Percentiles rank a stretch among this genome's conserved stretches.
Conservation (phyloP, 2,329 filamentous ascomycete genomes). For the Neonectria coccinea region DNA sequence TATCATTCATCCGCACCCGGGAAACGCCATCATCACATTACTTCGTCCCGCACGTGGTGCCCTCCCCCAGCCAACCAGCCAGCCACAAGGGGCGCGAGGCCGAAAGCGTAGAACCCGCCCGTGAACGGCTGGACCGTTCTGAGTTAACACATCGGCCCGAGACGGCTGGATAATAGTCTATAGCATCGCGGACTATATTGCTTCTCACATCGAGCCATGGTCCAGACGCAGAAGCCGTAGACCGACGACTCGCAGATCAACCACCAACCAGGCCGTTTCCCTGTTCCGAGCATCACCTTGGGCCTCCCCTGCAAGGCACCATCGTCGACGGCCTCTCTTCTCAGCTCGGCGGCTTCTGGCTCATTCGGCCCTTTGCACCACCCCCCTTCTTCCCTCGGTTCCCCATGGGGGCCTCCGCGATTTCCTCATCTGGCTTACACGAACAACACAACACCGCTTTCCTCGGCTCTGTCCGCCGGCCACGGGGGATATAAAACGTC, state of each 20-base stretch:
- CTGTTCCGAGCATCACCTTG: not conserved
- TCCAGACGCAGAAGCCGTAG: not conserved
- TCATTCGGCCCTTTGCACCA: slow-evolving; percentile 46
- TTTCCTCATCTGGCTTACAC: slow-evolving; percentile 37
- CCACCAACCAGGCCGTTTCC: not conserved
- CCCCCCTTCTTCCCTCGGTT: slow-evolving; percentile 30
- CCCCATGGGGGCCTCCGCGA: slow-evolving; percentile 32
- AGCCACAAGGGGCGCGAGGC: not conserved
- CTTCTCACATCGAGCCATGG: not conserved
- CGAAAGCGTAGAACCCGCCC: not conserved
- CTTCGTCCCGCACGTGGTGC: not conserved
- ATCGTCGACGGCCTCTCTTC: slow-evolving; percentile 9
- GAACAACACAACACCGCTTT: slow-evolving; percentile 15
- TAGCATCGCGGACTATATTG: not conserved
- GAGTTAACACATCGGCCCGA: slow-evolving; percentile 1
- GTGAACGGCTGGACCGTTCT: not conserved
- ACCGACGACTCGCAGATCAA: not conserved
- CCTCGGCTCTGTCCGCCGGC: slow-evolving; percentile 8
- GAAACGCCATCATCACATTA: slow-evolving; percentile 4
- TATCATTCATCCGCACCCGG: not conserved
- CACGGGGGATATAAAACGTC: slow-evolving; percentile 39
- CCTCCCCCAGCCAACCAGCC: not conserved
- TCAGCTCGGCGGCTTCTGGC: slow-evolving; percentile 36
- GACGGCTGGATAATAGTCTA: not conserved
- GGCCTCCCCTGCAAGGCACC: not conserved